Base-by-base conservation (phyloP, 2,329 filamentous ascomycete genomes). In the Colletotrichum costaricense region DNA sequence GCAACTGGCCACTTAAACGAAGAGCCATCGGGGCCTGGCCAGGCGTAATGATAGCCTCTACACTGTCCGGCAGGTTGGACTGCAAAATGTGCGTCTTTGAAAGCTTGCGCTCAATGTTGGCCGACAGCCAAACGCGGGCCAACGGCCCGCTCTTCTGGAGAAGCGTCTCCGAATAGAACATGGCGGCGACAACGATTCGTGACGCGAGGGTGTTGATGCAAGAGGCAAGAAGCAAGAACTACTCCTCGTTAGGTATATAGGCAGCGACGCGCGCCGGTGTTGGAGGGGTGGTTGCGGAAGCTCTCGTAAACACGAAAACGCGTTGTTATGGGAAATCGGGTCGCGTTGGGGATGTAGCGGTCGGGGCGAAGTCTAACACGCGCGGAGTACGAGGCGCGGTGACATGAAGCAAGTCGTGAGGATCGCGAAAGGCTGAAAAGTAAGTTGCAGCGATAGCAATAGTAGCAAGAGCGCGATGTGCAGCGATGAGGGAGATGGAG, bases 161-260 rank as follows among this genome's bases (percentile, higher is more conserved):
- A 73, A 99, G 91, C 68, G 95, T 95, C 87, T 98, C 95, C 67
- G 97, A 98, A 84, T 98, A 98, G 86, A 99, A 99, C 97, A 99
- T 99, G 82, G 81, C 86, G 85, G 69, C 76, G 77, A 74, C 74
- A 78, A 64, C 59, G 57, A 12, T 56, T 54, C 30, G 63, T 62
- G 33, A 33, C 60, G 46, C 42, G 49, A 64, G 24, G 33, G 22
- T 59, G 14, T 42, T 28, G 30, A 69, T 52, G 46, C 24, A 30
- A 52, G 65, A 60, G 57, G 65, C 55, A 57, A 63, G 38, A 22
- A 70, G 63, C 55, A 66, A 66, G n/a, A 74, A 66, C 55, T 35
- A 67, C 26, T 69, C 68, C 60, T 74, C 38, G 57, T 22, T 35
- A 70, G 62, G 65, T 63, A 66, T 62, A 26, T 56, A 73, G 42